A percentile compares a stretch with the other conserved stretches of the same genome.
phyloP scores from a whole-genome alignment of 208 protist species.

The Crithidia brevicula region DNA sequence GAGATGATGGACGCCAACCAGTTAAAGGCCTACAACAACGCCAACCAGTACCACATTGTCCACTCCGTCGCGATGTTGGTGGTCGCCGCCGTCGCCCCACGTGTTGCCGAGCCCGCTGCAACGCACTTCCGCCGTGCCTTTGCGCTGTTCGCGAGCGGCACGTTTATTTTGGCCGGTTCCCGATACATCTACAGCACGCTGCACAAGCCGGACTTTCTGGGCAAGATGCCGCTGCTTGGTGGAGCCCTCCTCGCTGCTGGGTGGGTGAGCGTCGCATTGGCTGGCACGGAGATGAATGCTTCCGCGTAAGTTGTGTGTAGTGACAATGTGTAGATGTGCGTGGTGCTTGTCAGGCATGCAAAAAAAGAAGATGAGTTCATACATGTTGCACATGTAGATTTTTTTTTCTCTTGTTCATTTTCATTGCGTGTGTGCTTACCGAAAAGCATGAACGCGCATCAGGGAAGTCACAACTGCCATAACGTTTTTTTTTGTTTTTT shows the following conservation, averaged over 20 bases:
- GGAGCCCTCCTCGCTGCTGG: conserved; percentile 39
- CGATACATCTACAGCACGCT: conserved; percentile 51
- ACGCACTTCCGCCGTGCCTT: conserved; percentile 43
- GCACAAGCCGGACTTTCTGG: conserved; percentile 48
- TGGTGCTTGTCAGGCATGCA: no score
- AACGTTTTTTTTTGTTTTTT: no score
- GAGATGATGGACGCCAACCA: conserved; percentile 48
- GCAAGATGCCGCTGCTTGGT: conserved; percentile 30
- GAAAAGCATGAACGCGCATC: no score
- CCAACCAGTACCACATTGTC: conserved; percentile 74
- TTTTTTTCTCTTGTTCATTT: no score
- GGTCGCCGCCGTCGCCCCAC: conserved; percentile 38
- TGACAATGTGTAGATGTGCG: not conserved
- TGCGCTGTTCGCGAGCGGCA: conserved; percentile 41
- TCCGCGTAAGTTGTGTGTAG: not conserved
- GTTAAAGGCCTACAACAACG: conserved; percentile 49
- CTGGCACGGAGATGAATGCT: conserved; percentile 12
- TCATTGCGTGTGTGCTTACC: no score
- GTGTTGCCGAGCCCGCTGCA: conserved; percentile 21
- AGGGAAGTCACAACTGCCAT: no score
- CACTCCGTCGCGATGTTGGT: conserved; percentile 68
- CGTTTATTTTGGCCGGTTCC: conserved; percentile 30
- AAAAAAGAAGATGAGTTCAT: no score
- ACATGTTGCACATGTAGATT: no score
- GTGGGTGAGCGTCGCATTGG: conserved; percentile 39